Conservation (phyloP, 164 flowering plant species). For the Tinospora cordifolia region DNA sequence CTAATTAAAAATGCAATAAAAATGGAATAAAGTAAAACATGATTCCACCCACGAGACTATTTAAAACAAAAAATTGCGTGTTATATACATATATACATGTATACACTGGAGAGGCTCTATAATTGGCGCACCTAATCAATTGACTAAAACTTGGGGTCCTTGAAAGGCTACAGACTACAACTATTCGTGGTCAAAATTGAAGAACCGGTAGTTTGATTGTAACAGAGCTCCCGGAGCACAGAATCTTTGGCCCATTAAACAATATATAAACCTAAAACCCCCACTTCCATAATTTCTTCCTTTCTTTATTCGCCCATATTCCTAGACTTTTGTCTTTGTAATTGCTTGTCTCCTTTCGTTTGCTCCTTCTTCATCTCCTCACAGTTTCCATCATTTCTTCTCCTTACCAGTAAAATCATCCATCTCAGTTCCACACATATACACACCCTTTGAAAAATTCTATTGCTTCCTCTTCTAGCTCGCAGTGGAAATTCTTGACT, state of each 20-base stretch:
- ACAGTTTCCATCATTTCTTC: background rate
- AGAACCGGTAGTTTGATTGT: background rate
- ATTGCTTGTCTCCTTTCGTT: background rate
- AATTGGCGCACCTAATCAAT: background rate
- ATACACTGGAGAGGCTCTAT: background rate
- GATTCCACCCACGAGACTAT: background rate
- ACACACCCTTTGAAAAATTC: background rate
- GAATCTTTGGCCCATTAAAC: background rate
- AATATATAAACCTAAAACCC: background rate
- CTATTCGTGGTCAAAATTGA: background rate
- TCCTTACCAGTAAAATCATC: background rate
- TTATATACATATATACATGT: too few species aligned
- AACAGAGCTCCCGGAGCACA: background rate
- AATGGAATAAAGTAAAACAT: slow-evolving; percentile 1
- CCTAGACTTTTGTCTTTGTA: slow-evolving; percentile 1
- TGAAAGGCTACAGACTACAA: background rate
- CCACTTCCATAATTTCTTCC: background rate
- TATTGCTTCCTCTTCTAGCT: background rate
- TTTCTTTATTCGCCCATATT: slow-evolving; percentile 1
- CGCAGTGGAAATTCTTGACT: background rate
- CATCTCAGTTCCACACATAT: background rate
- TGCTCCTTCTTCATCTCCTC: background rate
- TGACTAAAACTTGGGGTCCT: background rate
- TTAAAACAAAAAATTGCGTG: too few species aligned
- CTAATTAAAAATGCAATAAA: background rate